Evolutionary conservation across 352 stramenopile species (phyloP), one percentile per base, ranked within the genome.

Genomic region (Phytophthora palmivora): DNA sequence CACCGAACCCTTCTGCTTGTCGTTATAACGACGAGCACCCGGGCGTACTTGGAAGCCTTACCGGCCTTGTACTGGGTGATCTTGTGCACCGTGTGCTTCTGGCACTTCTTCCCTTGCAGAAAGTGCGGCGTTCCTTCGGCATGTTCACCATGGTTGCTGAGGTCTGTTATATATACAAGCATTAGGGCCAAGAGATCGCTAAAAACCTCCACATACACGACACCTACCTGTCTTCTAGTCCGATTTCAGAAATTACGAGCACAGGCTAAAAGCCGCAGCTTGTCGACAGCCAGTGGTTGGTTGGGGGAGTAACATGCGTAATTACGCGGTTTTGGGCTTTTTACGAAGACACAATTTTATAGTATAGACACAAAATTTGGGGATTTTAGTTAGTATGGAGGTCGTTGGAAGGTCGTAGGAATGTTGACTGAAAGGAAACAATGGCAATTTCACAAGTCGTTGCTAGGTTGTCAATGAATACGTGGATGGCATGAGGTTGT

Each of bases 1-100:
- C n/a, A n/a, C n/a, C n/a, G n/a, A 99, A 84, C 98, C 98, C 92
- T 98, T 99, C 87, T 99, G 98, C 93, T 99, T 99, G 58, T 94
- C 89, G 73, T 99, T 94, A 83, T 99, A 99, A 89, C 98, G 97
- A 92, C 98, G 96, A 48, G 81, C 74, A 66, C 84, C 95, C 85
- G 98, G 50, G 98, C 97, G 82, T 98, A 99, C 89, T 99, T 99
- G 60, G 96, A 99, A 33, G 98, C 97, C 88, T 99, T 99, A 66
- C 98, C 98, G 52, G 97, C 87, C 87, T 99, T 99, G 96, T 99
- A 99, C 88, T 99, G 98, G 46, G 97, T 99, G 48, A 99, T 98
- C 91, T 99, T 99, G 92, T 99, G 97, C 49, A 98, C 70, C 45
- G 95, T 98, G 87, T 99, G 98, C 91, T 99, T 99, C 63, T 90